phyloP scores from a whole-genome alignment of 176 grass and related monocot genomes.

The Musa schizocarpa region DNA sequence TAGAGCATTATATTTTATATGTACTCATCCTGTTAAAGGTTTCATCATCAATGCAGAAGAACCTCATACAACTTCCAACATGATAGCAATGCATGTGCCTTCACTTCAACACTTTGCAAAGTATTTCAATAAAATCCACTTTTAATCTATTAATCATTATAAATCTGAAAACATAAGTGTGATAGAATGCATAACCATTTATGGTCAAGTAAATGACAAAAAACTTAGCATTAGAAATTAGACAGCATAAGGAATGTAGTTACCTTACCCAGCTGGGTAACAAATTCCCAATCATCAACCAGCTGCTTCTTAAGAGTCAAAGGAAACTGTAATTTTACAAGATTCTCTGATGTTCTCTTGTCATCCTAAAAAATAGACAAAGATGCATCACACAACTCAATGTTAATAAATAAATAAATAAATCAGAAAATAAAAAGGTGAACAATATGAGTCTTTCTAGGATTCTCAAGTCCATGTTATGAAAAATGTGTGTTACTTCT shows the following conservation, averaged over 20 bases:
- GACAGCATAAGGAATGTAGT: slow-evolving; percentile 5
- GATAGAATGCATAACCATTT: neutral
- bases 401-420: neutral
- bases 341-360: slow-evolving; percentile 52
- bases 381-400: neutral
- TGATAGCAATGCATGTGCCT: no score
- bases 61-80: neutral
- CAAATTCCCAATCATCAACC: slow-evolving; percentile 86
- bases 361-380: slow-evolving; percentile 47
- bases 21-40: neutral
- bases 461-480: no score
- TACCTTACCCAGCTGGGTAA: slow-evolving; percentile 97
- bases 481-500: slow-evolving; percentile 12
- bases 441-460: slow-evolving; percentile 18
- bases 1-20: neutral
- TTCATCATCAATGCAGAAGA: neutral
- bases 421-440: neutral
- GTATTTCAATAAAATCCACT: neutral
- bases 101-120: neutral
- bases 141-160: neutral
- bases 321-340: slow-evolving; percentile 82
- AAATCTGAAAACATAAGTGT: neutral
- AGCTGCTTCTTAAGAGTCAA: slow-evolving; percentile 86
- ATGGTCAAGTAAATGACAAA: neutral
- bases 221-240: neutral